These are phyloP conservation scores for Alternaria viburni DNA, from an alignment of 2,329 filamentous ascomycete genomes.

Conservation along the genomic window DNA sequence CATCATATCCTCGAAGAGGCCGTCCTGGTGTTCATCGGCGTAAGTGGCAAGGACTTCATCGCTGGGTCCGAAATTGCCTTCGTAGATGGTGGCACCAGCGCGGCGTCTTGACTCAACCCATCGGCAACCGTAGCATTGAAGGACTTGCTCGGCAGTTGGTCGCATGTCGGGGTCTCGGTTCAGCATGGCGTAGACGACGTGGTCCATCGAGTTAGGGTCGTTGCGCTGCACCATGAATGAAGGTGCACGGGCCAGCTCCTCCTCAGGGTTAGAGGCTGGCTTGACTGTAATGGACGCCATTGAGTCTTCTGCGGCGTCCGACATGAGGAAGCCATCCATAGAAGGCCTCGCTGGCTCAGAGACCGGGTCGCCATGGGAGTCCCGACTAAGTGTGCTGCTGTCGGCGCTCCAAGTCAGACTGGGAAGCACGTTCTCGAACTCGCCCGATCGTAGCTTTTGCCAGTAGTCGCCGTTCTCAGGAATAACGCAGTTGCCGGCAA, in stretches of 20 bases:
- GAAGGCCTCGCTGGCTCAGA: conserved; percentile 25
- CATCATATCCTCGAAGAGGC: conserved; percentile 63
- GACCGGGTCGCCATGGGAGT: conserved; percentile 62
- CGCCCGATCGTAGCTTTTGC: conserved; percentile 86
- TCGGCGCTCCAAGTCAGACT: conserved; percentile 82
- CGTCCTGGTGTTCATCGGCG: conserved; percentile 51
- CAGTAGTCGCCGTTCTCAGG: conserved; percentile 92
- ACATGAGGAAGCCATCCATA: conserved; percentile 37
- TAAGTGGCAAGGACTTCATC: conserved; percentile 61
- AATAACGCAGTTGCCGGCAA: conserved; percentile 89
- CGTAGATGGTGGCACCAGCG: conserved; percentile 91
- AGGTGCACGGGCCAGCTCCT: conserved; percentile 73
- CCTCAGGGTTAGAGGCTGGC: conserved; percentile 35
- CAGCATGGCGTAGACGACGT: conserved; percentile 88
- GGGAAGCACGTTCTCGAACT: conserved; percentile 81
- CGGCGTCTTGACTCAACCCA: conserved; percentile 81
- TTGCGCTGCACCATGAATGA: conserved; percentile 83
- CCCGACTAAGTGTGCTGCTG: conserved; percentile 69
- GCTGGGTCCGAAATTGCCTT: conserved; percentile 91
- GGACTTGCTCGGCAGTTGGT: conserved; percentile 75
- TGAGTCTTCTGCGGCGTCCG: conserved; percentile 47
- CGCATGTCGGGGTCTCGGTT: conserved; percentile 74
- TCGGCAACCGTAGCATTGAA: conserved; percentile 73
- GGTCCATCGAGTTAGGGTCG: conserved; percentile 78
- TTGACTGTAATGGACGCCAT: conserved; percentile 46